These are phyloP conservation scores for Trichophyton verrucosum DNA, from an alignment of 2,329 filamentous ascomycete species.

Conservation along the genomic window DNA sequence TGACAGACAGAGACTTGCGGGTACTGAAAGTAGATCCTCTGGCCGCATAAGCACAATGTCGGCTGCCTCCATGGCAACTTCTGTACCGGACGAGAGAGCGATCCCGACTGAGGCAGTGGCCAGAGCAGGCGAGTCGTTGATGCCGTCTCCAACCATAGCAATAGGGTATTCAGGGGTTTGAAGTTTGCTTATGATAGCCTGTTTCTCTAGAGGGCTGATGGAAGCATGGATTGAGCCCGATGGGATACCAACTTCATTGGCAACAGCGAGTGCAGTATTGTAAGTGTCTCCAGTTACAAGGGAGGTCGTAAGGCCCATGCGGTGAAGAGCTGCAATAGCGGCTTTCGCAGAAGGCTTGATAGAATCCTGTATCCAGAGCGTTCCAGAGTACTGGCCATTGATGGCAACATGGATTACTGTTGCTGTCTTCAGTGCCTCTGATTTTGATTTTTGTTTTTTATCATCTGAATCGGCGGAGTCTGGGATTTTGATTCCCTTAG, in stretches of 20 bases:
- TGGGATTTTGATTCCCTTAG: slow-evolving; percentile 49
- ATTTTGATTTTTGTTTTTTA: slow-evolving; percentile 24
- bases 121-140: slow-evolving; percentile 93
- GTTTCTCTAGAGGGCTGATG: slow-evolving; percentile 86
- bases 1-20: slow-evolving; percentile 69
- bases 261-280: slow-evolving; percentile 72
- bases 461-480: slow-evolving; percentile 29
- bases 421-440: slow-evolving; percentile 48
- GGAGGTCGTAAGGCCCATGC: slow-evolving; percentile 73
- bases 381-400: slow-evolving; percentile 66
- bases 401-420: slow-evolving; percentile 90
- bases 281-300: slow-evolving; percentile 91
- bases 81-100: slow-evolving; percentile 80
- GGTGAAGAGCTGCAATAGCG: slow-evolving; percentile 66
- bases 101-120: slow-evolving; percentile 89
- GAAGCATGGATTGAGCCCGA: slow-evolving; percentile 65
- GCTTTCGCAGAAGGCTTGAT: slow-evolving; percentile 80
- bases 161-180: slow-evolving; percentile 63
- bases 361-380: slow-evolving; percentile 73
- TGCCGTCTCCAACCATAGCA: slow-evolving; percentile 95
- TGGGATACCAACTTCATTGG: slow-evolving; percentile 67
- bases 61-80: slow-evolving; percentile 95
- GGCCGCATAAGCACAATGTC: slow-evolving; percentile 93
- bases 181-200: slow-evolving; percentile 65
- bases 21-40: slow-evolving; percentile 84